These are phyloP conservation scores for Zhuliangozyma blackwelliae DNA, from an alignment of 1,139 yeast genomes.

Conservation along the genomic window DNA sequence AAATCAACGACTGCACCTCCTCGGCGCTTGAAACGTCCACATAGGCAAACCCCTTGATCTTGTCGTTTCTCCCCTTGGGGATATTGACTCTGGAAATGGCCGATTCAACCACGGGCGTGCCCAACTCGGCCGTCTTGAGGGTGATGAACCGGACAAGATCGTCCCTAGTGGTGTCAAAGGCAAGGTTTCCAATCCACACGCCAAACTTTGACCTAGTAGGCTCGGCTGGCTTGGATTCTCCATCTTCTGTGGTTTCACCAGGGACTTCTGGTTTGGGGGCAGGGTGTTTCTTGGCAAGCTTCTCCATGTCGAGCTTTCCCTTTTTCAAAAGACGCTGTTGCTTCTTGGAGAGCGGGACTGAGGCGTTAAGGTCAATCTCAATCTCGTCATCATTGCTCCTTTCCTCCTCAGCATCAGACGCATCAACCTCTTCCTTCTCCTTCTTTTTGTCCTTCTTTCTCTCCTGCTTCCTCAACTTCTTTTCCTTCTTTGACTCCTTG, in stretches of 20 bases:
- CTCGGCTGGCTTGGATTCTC: constrained; percentile 13
- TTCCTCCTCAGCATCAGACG: constrained; percentile 13
- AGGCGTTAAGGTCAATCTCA: constrained; percentile 73
- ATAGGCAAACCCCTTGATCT: constrained; percentile 86
- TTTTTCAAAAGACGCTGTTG: constrained; percentile 84
- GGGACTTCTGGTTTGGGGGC: constrained; percentile 39
- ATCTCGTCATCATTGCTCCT: constrained; percentile 47
- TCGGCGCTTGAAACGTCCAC: constrained; percentile 68
- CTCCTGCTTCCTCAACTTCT: constrained; percentile 15
- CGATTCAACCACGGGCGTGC: constrained; percentile 37
- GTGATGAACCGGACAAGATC: constrained; percentile 65
- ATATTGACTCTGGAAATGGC: constrained; percentile 62
- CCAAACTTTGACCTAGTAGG: constrained; percentile 55
- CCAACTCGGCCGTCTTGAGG: constrained; percentile 47
- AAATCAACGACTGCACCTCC: constrained; percentile 62
- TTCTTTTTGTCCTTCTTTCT: constrained; percentile 10
- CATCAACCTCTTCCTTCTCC: constrained; percentile 8
- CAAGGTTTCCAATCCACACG: constrained; percentile 91
- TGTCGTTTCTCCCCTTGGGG: constrained; percentile 54
- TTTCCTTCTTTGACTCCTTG: constrained; percentile 14
- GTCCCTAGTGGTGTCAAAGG: constrained; percentile 79
- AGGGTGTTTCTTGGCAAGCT: constrained; percentile 49
- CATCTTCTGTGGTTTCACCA: constrained; percentile 20
- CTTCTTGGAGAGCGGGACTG: constrained; percentile 85
- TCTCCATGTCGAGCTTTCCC: constrained; percentile 63